A percentile compares a stretch with the other conserved stretches of the same genome.
Evolutionary conservation across 805 yeast species (phyloP).

Genomic region (Sugiyamaella lignohabitans): DNA sequence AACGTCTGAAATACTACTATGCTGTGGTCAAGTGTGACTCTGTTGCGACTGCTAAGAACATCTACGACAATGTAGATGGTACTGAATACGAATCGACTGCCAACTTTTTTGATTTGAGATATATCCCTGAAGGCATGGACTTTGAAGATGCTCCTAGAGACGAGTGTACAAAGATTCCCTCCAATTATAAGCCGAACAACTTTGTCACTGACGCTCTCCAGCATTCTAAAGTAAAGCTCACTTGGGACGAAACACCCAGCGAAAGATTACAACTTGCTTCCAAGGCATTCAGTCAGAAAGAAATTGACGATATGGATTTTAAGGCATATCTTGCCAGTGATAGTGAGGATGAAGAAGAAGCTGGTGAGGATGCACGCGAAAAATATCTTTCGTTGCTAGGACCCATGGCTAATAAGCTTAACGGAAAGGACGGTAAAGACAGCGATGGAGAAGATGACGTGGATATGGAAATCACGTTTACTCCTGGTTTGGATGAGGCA

Average conservation of each 20-base stretch:
- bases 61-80: slow-evolving; percentile 87
- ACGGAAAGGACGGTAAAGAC: slow-evolving; percentile 7
- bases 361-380: slow-evolving; percentile 38
- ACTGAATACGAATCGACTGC: slow-evolving; percentile 95
- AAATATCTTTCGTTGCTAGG: slow-evolving; percentile 52
- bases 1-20: slow-evolving; percentile 85
- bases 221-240: slow-evolving; percentile 89
- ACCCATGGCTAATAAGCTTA: slow-evolving; percentile 10
- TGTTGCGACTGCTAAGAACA: slow-evolving; percentile 59
- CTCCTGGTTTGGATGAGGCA: slow-evolving; percentile 60
- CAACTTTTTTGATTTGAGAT: slow-evolving; percentile 85
- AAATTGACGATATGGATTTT: slow-evolving; percentile 33
- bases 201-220: slow-evolving; percentile 95
- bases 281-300: slow-evolving; percentile 80
- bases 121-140: slow-evolving; percentile 87
- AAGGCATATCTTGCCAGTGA: slow-evolving; percentile 75
- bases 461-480: slow-evolving; percentile 93
- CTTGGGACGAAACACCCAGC: slow-evolving; percentile 98
- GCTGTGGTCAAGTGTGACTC: slow-evolving; percentile 84
- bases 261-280: slow-evolving; percentile 73
- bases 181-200: slow-evolving; percentile 67
- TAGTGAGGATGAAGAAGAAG: slow-evolving; percentile 51
- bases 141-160: slow-evolving; percentile 78
- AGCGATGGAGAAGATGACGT: slow-evolving; percentile 37
- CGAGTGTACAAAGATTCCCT: slow-evolving; percentile 62